Base-by-base conservation (phyloP, 164 flowering plant genomes). In the Stephania japonica region DNA sequence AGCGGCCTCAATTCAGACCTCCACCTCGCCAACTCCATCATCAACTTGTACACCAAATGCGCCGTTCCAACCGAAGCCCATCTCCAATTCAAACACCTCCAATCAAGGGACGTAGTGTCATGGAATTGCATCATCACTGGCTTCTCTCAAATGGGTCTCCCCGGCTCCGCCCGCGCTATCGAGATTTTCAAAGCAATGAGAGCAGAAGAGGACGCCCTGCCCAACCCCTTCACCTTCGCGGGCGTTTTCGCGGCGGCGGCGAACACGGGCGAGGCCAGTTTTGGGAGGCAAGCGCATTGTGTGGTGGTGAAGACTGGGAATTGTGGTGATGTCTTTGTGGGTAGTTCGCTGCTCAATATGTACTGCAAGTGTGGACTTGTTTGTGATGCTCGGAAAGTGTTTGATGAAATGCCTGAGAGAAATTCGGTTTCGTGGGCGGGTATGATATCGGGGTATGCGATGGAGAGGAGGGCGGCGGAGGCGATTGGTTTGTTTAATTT, bases 391-490 rank as follows among this genome's bases (percentile, higher is more conserved):
- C 86, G 88, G 3, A 76, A 78, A 67, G 75, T 90, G 87, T 93
- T 93, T 73, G 93, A 89, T 75, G 75, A 74, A 83, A 91, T 91
- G 92, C 86, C 90, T 24, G 80, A 83, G 49, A 87, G 90, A 72
- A 93, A 90, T 77, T 79, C 90, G 0, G 88, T 91, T 73, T 79
- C 94, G 9, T 93, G 96, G 97, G 83, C 89, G 21, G 80, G 93
- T 2, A 85, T 93, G 88, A 80, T 92, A 72, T 89, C 96, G 69
- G 98, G 96, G 49, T 91, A 91, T 73, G 90, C 94, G 13, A n/a
- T 70, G 69, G 81, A 77, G 70, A 70, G 86, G 62, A 63, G 84
- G 53, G 83, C 76, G 8, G 19, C 7, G 21, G 89, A 89, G 70
- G 87, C 88, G 59, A 11, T 88, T 24, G 79, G 49, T 43, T 64